Evolutionary conservation across 768 basidiomycete genomes (phyloP), one percentile per base, ranked within the genome.

Genomic region (Nidularia pulvinata): DNA sequence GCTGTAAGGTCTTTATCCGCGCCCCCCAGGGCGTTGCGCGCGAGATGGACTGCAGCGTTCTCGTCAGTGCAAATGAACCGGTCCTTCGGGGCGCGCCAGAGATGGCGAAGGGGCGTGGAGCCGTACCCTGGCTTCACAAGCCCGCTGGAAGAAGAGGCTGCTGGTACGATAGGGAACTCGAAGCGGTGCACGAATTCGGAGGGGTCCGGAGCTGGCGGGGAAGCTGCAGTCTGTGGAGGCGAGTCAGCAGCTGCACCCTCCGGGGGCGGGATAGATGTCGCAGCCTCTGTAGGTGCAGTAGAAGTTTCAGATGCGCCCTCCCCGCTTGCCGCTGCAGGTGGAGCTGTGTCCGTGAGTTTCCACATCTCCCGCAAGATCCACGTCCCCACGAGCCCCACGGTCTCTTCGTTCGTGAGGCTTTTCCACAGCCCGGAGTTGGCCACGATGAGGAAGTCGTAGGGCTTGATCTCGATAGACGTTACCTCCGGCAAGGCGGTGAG

Each of bases 401-500:
- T 19, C 22, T 46, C 46, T 19, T 46, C 46, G 22, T 22, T 46
- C 46, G 46, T 46, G 9, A 46, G 46, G 22, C 46, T n/a, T 19
- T 46, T 46, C 46, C 46, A 46, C 46, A 46, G 46, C 9, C 46
- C 46, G 19, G 9, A n/a, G 9, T 10, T 11, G 9, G 11, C 46
- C 46, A 46, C 22, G 25, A 46, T 19, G 25, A 46, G 46, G 19
- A 46, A 46, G 46, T 46, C 46, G 9, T 19, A 10, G 1, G 75
- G 71, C 46, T 72, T 59, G 13, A 80, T 63, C 39, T 71, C 62
- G 30, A 72, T 67, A 1, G 71, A 69, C n/a, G 71, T 78, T 34
- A 83, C 71, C 47, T 76, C 78, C 2, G 83, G 83, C 55, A 76
- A 74, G 1, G 82, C 81, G 6, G 76, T 79, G 16, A 83, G 66